phyloP scores from a whole-genome alignment of 352 stramenopile genomes.

The Phytophthora pistaciae region DNA sequence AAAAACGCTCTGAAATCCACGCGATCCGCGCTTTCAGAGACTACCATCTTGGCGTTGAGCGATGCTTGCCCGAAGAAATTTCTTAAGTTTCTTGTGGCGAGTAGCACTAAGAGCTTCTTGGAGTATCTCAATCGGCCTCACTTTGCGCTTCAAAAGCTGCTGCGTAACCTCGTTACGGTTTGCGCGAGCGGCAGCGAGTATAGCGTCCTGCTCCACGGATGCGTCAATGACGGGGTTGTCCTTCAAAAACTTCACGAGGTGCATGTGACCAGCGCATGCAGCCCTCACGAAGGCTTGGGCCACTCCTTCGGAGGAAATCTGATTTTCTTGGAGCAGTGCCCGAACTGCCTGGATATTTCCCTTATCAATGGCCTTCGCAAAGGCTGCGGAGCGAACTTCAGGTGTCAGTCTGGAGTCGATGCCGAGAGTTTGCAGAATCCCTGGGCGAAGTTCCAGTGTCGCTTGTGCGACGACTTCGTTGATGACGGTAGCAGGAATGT shows the following conservation, averaged over 20 bases:
- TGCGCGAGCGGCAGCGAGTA: background rate
- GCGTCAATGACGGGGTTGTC: background rate
- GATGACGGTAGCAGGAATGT: too few species aligned
- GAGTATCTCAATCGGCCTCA: background rate
- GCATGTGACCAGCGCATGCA: too few species aligned
- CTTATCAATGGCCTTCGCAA: background rate
- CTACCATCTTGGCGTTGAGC: background rate
- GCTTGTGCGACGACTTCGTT: too few species aligned
- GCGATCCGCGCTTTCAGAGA: too few species aligned
- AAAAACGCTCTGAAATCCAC: too few species aligned
- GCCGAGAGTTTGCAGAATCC: background rate
- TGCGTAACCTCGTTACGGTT: background rate
- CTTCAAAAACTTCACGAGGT: too few species aligned
- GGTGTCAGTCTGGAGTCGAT: background rate
- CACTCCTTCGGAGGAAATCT: too few species aligned
- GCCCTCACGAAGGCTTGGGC: too few species aligned
- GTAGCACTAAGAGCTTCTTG: background rate
- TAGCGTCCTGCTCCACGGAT: background rate
- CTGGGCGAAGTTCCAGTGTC: background rate
- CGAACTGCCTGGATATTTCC: too few species aligned
- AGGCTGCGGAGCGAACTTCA: background rate
- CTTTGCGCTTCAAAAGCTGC: background rate
- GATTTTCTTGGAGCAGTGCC: too few species aligned
- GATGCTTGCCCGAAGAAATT: background rate
- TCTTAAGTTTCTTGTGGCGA: background rate